These are phyloP conservation scores for Aegilops sharonensis DNA, from an alignment of 176 grass and related monocot genomes.

Conservation along the genomic window DNA sequence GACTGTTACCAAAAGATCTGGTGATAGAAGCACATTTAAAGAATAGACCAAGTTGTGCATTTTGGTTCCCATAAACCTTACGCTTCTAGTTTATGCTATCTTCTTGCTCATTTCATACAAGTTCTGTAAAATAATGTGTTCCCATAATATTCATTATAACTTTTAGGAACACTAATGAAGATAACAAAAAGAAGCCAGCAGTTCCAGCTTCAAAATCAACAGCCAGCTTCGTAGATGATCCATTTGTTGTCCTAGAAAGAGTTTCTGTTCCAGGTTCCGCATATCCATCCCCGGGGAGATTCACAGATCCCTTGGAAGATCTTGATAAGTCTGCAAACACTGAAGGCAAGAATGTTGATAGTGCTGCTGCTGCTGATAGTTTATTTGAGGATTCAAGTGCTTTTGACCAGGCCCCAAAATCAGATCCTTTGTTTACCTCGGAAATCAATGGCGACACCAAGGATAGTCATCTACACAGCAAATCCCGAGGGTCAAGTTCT, in stretches of 20 bases:
- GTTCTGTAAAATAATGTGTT: background rate
- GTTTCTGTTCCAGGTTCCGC: conserved; percentile 45
- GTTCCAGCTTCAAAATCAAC: conserved; percentile 39
- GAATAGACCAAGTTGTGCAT: background rate
- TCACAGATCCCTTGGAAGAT: conserved; percentile 60
- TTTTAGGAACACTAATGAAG: conserved; percentile 62
- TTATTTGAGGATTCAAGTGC: conserved; percentile 47
- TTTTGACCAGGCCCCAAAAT: conserved; percentile 52
- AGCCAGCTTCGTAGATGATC: conserved; percentile 46
- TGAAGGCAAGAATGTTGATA: conserved; percentile 39
- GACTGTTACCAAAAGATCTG: background rate
- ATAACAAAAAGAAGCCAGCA: conserved; percentile 40
- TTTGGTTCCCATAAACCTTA: background rate
- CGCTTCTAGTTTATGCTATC: background rate
- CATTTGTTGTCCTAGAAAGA: conserved; percentile 75
- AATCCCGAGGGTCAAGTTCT: conserved; percentile 42
- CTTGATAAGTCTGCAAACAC: conserved; percentile 35
- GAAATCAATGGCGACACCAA: conserved; percentile 52
- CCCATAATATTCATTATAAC: conserved; percentile 19
- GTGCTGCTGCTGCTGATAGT: conserved; percentile 36
- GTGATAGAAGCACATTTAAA: background rate
- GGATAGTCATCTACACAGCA: conserved; percentile 35
- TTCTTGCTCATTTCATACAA: background rate
- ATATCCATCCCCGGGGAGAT: conserved; percentile 51
- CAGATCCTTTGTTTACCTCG: conserved; percentile 45